phyloP scores from a whole-genome alignment of 805 yeast genomes.

The Pichia sporocuriosa region DNA sequence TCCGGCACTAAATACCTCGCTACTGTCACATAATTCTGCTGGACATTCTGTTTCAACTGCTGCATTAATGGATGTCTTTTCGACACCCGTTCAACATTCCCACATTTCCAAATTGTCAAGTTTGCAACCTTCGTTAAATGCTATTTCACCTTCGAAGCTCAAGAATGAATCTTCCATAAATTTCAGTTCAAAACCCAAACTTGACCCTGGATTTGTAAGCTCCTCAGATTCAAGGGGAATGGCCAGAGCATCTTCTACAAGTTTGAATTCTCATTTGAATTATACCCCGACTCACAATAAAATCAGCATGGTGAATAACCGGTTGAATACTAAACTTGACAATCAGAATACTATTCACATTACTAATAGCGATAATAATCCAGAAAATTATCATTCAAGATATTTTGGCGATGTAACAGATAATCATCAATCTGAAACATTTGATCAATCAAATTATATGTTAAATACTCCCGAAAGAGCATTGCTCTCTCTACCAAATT shows the following conservation, averaged over 20 bases:
- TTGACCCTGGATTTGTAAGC: constrained; percentile 7
- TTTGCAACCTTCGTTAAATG: not conserved
- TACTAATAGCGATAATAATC: not conserved
- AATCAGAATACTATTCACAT: not conserved
- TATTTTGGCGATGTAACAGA: constrained; percentile 31
- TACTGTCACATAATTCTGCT: not conserved
- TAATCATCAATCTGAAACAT: not conserved
- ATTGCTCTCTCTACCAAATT: not conserved
- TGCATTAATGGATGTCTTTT: constrained; percentile 2
- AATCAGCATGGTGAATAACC: too few relatives aligned
- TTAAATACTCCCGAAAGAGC: constrained; percentile 14
- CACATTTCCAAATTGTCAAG: not conserved
- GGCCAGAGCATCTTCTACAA: not conserved
- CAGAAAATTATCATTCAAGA: constrained; percentile 17
- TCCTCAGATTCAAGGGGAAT: not conserved
- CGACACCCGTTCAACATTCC: not conserved
- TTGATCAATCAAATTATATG: constrained; percentile 4
- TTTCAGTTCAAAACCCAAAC: not conserved
- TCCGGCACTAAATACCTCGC: not conserved
- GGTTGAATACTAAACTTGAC: not conserved
- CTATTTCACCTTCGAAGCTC: not conserved
- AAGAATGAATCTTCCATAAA: not conserved
- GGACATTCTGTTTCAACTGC: not conserved
- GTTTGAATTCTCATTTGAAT: not conserved
- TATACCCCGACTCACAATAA: too few relatives aligned